Conservation (phyloP, 2,329 filamentous ascomycete species). For the Cryphonectria nitschkei region DNA sequence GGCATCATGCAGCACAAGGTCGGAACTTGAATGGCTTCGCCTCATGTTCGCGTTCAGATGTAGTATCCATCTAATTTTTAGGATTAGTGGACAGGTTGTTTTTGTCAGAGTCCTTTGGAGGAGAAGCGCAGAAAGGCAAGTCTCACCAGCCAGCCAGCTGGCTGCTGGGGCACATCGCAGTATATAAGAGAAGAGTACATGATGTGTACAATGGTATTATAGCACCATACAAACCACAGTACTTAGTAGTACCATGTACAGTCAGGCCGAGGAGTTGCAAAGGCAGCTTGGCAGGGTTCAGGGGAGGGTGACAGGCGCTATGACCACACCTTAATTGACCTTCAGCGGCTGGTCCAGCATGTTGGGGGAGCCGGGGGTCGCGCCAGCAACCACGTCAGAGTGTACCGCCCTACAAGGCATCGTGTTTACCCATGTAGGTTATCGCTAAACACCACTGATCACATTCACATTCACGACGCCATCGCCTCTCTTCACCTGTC, state of each 20-base stretch:
- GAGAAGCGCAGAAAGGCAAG: not conserved
- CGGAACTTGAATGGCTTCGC: not conserved
- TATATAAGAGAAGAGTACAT: not conserved
- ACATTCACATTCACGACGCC: not conserved
- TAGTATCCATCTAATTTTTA: not conserved
- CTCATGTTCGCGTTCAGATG: not conserved
- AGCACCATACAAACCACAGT: not conserved
- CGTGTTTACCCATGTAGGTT: not conserved
- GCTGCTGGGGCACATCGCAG: not conserved
- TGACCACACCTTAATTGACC: slow-evolving; percentile 22
- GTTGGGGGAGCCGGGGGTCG: slow-evolving; percentile 6
- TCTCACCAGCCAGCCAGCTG: not conserved
- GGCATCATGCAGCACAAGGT: slow-evolving; percentile 7
- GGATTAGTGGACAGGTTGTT: not conserved
- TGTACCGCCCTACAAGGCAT: not conserved
- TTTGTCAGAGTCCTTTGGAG: not conserved
- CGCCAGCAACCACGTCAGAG: slow-evolving; percentile 14
- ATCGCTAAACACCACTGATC: not conserved
- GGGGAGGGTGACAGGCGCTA: slow-evolving; percentile 14
- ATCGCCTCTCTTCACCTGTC: not conserved
- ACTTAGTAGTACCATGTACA: not conserved
- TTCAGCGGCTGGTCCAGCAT: not conserved
- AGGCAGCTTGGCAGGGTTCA: not conserved
- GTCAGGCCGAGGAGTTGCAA: no score
- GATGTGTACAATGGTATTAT: not conserved